Conservation (phyloP, 139 green algal species). For the Chlorella vulgaris region DNA sequence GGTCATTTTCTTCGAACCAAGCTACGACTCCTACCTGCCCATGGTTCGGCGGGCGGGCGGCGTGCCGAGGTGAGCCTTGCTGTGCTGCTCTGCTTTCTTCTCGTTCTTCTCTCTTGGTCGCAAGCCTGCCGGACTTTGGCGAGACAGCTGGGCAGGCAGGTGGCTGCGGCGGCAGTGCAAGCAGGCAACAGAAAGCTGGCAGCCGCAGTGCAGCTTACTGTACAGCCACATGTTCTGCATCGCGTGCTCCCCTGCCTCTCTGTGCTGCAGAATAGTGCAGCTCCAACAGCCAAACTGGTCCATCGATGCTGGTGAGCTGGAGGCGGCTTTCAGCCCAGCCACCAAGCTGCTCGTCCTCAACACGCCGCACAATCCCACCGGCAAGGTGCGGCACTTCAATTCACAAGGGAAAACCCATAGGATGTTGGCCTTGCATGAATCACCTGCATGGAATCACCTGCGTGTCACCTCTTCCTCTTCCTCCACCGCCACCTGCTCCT, state of each 20-base stretch:
- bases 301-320: slow-evolving; percentile 37
- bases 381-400: slow-evolving; percentile 38
- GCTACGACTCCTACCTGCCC: slow-evolving; percentile 77
- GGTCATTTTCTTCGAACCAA: slow-evolving; percentile 82
- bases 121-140: too few relatives aligned
- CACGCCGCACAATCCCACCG: slow-evolving; percentile 85
- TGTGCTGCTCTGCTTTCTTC: not conserved
- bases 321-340: slow-evolving; percentile 45
- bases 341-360: slow-evolving; percentile 84
- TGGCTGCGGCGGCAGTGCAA: too few relatives aligned
- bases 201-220: slow-evolving; percentile 39
- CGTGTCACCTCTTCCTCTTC: too few relatives aligned
- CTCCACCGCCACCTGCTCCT: too few relatives aligned
- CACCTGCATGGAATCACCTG: not conserved
- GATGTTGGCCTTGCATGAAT: not conserved
- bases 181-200: not conserved
- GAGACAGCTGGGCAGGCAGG: too few relatives aligned
- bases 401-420: not conserved
- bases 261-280: slow-evolving; percentile 34
- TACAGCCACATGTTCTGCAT: not conserved
- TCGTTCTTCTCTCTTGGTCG: not conserved
- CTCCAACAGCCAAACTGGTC: slow-evolving; percentile 59
- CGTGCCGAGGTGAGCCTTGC: slow-evolving; percentile 25
- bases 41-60: slow-evolving; percentile 52
- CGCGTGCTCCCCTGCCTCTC: not conserved